A percentile compares a stretch with the other conserved stretches of the same genome.
phyloP scores from a whole-genome alignment of 306 rosid species.

The Delonix regia region DNA sequence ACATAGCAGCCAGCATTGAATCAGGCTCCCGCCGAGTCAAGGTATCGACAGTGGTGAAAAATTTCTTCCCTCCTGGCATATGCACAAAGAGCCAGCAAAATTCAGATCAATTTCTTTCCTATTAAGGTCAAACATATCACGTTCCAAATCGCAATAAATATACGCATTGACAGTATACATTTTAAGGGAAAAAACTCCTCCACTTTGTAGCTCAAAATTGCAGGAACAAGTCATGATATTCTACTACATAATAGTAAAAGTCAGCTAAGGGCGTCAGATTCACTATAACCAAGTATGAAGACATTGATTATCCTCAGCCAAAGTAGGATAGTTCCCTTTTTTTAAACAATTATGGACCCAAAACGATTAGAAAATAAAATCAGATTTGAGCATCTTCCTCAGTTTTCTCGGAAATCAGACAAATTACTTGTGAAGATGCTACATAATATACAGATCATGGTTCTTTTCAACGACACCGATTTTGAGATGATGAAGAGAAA shows the following conservation, averaged over 20 bases:
- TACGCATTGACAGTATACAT: background rate
- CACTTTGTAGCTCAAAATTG: background rate
- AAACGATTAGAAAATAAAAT: background rate
- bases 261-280: background rate
- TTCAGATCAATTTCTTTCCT: background rate
- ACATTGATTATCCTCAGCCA: background rate
- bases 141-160: background rate
- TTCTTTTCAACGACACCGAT: background rate
- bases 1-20: constrained; percentile 97
- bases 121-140: background rate
- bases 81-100: background rate
- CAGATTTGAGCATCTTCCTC: background rate
- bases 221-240: background rate
- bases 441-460: background rate
- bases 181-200: background rate
- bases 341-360: background rate
- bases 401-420: constrained; percentile 28
- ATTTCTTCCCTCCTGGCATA: constrained; percentile 81
- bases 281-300: background rate
- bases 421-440: background rate
- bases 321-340: background rate
- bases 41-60: constrained; percentile 75
- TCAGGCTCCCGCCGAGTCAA: constrained; percentile 86
- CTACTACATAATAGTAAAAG: background rate
- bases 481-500: background rate